Evolutionary conservation across 2,329 filamentous ascomycete species (phyloP), one percentile per base, ranked within the genome.

Genomic region (Aspergillus ochraceus): DNA sequence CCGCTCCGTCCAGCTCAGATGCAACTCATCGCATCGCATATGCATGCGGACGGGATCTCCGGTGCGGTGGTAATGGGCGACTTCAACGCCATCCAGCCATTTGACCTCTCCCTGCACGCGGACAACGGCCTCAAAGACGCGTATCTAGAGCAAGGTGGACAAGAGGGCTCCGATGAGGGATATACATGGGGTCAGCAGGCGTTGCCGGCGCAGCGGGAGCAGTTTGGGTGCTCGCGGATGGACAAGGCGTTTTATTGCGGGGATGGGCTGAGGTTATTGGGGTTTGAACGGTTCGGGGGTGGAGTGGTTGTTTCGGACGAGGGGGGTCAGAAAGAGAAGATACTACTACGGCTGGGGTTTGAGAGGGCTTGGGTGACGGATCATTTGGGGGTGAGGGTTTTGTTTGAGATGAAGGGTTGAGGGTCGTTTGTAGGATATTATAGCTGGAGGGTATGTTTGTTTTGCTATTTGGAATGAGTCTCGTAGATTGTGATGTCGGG

Each of bases 111-210:
- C 1, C 19, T 59, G 26, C 60, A 59, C n/a, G 10, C 29, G 4
- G 59, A 56, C 20, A 58, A 61, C 12, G 11, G 22, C 12, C 54
- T 62, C 36, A 57, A 57, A 17, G 60, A 62, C 32, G 57, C 60
- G 14, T 62, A 51, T 46, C 50, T 59, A 2, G 60, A 59, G 22
- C 50, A 55, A 9, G 54, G 60, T 5, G 60, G 57, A 26, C 17
- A 22, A 10, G 60, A 62, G 20, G 47, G 55, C 19, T 57, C 45
- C 6, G 50, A 52, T 0, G 60, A 62, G 10, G 50, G 51, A 3
- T 62, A 53, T 55, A 62, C 60, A 4, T 62, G 60, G 60, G 60
- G 60, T 11, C 60, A 62, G 45, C 60, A 62, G 42, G 60, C 57
- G 22, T 4, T 36, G 36, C 50, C 57, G 8, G 32, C 10, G 6